These are phyloP conservation scores for Cyclostephanos tholiformis DNA, from an alignment of 108 stramenopile genomes.

Conservation along the genomic window DNA sequence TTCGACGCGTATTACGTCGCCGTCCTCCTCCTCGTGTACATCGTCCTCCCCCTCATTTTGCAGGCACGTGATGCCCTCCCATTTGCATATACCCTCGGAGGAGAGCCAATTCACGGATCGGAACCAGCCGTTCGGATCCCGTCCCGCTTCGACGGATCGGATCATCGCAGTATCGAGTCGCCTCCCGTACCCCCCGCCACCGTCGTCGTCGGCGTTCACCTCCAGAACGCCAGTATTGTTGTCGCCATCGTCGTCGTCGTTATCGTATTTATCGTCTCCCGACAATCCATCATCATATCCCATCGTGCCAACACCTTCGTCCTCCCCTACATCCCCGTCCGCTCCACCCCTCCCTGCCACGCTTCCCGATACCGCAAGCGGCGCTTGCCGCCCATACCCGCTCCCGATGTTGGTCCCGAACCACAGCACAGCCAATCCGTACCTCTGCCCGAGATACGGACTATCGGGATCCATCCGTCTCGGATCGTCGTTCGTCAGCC, in stretches of 20 bases:
- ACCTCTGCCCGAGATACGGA: slow-evolving; percentile 36
- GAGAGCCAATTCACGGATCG: slow-evolving; percentile 34
- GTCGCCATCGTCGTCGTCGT: not conserved
- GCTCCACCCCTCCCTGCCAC: too few species aligned
- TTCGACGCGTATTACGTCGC: slow-evolving; percentile 29
- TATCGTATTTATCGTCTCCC: not conserved
- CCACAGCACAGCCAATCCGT: slow-evolving; percentile 44
- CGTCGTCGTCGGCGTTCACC: slow-evolving; percentile 26
- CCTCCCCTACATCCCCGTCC: not conserved
- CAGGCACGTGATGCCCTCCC: slow-evolving; percentile 46
- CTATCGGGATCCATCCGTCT: slow-evolving; percentile 34
- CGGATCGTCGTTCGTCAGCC: slow-evolving; percentile 46
- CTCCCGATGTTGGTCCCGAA: slow-evolving; percentile 33
- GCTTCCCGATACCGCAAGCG: not conserved
- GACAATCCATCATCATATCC: not conserved
- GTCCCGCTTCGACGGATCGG: not conserved
- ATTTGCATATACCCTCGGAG: slow-evolving; percentile 32
- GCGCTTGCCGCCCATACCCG: slow-evolving; percentile 36
- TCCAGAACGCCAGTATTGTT: not conserved
- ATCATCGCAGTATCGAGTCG: not conserved
- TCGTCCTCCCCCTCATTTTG: slow-evolving; percentile 17
- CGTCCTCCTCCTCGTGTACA: not conserved
- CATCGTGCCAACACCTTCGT: slow-evolving; percentile 17
- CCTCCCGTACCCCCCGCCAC: not conserved
- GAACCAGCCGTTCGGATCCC: slow-evolving; percentile 20